phyloP scores from a whole-genome alignment of 495 filamentous ascomycete species.

The Aspergillus carlsbadensis region DNA sequence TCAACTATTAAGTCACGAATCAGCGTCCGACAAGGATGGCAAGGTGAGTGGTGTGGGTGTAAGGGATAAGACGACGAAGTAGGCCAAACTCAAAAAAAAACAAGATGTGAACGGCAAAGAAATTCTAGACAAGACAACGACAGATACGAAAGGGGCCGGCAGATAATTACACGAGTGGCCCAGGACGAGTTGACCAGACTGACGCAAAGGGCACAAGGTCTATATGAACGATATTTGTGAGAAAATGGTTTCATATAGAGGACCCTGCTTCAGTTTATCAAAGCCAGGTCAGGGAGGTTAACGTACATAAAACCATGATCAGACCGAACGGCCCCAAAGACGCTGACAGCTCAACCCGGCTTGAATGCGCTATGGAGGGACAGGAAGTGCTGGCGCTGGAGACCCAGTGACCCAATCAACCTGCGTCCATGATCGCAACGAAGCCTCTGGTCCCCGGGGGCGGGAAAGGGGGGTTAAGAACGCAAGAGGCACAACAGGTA shows the following conservation, averaged over 20 bases:
- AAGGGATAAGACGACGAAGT: slow-evolving; percentile 8
- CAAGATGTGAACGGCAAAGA: slow-evolving; percentile 8
- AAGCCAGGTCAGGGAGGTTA: slow-evolving; percentile 61
- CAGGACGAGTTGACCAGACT: slow-evolving; percentile 26
- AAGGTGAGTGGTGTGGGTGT: slow-evolving; percentile 18
- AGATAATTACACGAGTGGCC: slow-evolving; percentile 41
- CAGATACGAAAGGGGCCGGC: slow-evolving; percentile 31
- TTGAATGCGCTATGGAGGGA: slow-evolving; percentile 36
- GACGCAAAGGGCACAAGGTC: slow-evolving; percentile 39
- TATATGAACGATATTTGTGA: slow-evolving; percentile 50
- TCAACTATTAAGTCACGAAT: slow-evolving; percentile 34
- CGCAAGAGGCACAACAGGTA: slow-evolving; percentile 13
- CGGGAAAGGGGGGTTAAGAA: slow-evolving; percentile 25
- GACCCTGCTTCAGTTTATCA: slow-evolving; percentile 44
- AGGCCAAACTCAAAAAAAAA: slow-evolving; percentile 13
- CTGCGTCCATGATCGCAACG: slow-evolving; percentile 35
- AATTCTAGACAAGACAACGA: slow-evolving; percentile 16
- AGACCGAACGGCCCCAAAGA: slow-evolving; percentile 62
- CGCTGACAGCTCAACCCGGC: slow-evolving; percentile 37
- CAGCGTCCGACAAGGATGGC: slow-evolving; percentile 16
- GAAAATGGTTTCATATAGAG: slow-evolving; percentile 54
- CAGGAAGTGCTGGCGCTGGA: slow-evolving; percentile 34
- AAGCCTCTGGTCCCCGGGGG: slow-evolving; percentile 26
- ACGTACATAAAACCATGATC: slow-evolving; percentile 76
- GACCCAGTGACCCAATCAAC: slow-evolving; percentile 27